phyloP scores from a whole-genome alignment of 192 early-diverging fungal species.

The Spizellomyces sp. region DNA sequence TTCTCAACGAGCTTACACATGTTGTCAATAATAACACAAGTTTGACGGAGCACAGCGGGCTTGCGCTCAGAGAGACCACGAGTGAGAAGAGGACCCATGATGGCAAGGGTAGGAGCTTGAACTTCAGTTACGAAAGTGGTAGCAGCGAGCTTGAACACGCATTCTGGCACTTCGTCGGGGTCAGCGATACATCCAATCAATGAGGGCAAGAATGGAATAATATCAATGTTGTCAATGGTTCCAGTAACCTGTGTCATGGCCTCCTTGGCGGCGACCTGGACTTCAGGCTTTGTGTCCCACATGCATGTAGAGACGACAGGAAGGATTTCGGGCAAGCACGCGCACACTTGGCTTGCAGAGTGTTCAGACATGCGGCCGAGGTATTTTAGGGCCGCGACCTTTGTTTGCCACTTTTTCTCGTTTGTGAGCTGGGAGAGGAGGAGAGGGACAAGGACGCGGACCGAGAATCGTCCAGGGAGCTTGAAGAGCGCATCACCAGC shows the following conservation, averaged over 20 bases:
- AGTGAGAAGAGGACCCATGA: constrained; percentile 75
- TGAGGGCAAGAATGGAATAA: constrained; percentile 74
- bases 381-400: constrained; percentile 55
- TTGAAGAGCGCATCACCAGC: constrained; percentile 50
- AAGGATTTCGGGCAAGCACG: constrained; percentile 60
- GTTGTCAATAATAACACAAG: constrained; percentile 85
- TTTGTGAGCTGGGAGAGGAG: constrained; percentile 69
- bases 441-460: constrained; percentile 62
- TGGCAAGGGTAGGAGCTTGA: constrained; percentile 74
- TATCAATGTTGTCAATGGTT: constrained; percentile 78
- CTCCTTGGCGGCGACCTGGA: constrained; percentile 63
- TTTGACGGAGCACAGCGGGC: constrained; percentile 72
- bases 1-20: constrained; percentile 89
- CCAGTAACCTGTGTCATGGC: constrained; percentile 70
- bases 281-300: constrained; percentile 83
- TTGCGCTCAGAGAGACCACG: constrained; percentile 72
- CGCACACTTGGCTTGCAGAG: constrained; percentile 50
- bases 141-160: constrained; percentile 75
- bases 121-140: constrained; percentile 78
- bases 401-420: constrained; percentile 77
- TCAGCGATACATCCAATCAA: constrained; percentile 73
- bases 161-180: constrained; percentile 78
- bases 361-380: constrained; percentile 48
- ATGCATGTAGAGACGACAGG: constrained; percentile 74
- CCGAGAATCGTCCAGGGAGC: constrained; percentile 43